Conservation (phyloP, 257 asterid species). For the Asclepias syriaca region DNA sequence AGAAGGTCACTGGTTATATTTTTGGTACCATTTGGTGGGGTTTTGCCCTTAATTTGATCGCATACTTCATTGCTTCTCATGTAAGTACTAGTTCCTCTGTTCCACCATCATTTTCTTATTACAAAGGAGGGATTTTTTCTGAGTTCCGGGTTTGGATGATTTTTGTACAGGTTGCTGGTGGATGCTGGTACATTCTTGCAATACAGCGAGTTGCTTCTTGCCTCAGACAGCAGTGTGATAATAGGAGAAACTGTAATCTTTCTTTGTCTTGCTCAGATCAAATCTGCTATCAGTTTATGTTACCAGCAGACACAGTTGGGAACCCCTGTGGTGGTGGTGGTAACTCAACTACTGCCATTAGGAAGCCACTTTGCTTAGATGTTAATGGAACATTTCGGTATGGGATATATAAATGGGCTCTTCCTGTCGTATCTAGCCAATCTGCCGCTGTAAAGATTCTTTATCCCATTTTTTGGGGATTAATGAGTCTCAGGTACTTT, state of each 20-base stretch:
- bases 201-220: slow-evolving; percentile 83
- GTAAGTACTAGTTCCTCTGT: slow-evolving; percentile 34
- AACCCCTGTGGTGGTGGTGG: slow-evolving; percentile 71
- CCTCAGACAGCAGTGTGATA: slow-evolving; percentile 57
- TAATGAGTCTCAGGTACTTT: slow-evolving; percentile 81
- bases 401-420: slow-evolving; percentile 89
- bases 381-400: slow-evolving; percentile 67
- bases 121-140: no score
- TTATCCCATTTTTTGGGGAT: slow-evolving; percentile 94
- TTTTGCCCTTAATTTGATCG: slow-evolving; percentile 84
- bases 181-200: slow-evolving; percentile 93
- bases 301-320: slow-evolving; percentile 40
- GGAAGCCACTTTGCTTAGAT: slow-evolving; percentile 59
- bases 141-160: neutral
- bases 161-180: slow-evolving; percentile 71
- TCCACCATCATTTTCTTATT: no score
- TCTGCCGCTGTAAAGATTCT: slow-evolving; percentile 75
- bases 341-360: slow-evolving; percentile 32
- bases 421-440: slow-evolving; percentile 79
- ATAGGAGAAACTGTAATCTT: slow-evolving; percentile 37
- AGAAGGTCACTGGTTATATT: slow-evolving; percentile 77
- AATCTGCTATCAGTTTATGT: slow-evolving; percentile 63
- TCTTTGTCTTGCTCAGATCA: slow-evolving; percentile 70
- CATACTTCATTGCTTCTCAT: slow-evolving; percentile 94
- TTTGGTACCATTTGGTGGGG: slow-evolving; percentile 99